Conservation (phyloP, 148 eudicot species). For the Camellia lanceoleosa region DNA sequence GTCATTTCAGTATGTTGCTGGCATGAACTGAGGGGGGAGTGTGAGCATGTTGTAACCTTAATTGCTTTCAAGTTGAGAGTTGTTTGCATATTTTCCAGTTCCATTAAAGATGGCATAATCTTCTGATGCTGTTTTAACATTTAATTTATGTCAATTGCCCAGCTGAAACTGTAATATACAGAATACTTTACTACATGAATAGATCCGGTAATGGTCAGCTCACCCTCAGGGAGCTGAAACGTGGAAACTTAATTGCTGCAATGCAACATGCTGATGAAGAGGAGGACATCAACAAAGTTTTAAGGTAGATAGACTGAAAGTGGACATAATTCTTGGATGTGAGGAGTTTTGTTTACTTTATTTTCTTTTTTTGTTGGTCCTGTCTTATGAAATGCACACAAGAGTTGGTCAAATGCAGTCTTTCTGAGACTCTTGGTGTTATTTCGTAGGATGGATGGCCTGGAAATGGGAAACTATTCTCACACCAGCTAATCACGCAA, state of each 20-base stretch:
- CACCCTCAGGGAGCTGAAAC: constrained; percentile 78
- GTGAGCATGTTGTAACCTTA: neutral
- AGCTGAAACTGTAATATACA: constrained; percentile 92
- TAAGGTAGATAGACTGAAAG: constrained; percentile 45
- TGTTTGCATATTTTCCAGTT: neutral
- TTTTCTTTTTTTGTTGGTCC: neutral
- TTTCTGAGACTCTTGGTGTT: constrained; percentile 9
- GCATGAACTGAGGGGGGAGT: neutral
- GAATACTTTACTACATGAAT: constrained; percentile 83
- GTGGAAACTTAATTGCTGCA: constrained; percentile 72
- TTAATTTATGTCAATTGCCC: constrained; percentile 25
- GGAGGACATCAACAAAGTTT: constrained; percentile 87
- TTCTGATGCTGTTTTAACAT: constrained; percentile 16
- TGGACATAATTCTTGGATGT: neutral
- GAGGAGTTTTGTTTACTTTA: neutral
- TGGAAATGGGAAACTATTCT: neutral
- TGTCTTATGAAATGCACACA: neutral
- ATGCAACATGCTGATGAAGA: constrained; percentile 95
- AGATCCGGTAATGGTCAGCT: constrained; percentile 77
- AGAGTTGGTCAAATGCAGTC: neutral
- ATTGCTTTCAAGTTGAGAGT: neutral
- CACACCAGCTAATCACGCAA: neutral
- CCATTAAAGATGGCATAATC: neutral
- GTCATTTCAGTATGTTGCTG: neutral
- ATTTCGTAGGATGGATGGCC: neutral